Evolutionary conservation across 2,329 filamentous ascomycete species (phyloP).

Genomic region (Plenodomus lindquistii): DNA sequence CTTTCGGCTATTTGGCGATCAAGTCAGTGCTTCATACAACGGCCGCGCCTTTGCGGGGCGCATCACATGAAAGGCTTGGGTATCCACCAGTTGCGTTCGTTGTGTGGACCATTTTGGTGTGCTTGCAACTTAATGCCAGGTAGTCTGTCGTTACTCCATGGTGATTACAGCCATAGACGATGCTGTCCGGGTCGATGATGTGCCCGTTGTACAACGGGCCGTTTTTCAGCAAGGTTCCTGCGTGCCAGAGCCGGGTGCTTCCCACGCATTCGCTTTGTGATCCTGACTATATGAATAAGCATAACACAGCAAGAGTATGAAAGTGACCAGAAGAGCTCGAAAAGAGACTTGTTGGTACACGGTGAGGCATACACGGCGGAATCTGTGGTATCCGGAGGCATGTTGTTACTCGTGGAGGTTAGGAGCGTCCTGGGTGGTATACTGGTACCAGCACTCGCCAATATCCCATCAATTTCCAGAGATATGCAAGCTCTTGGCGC

Average conservation of each 20-base stretch:
- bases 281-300: no score
- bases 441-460: slow-evolving; percentile 25
- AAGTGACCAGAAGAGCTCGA: no score
- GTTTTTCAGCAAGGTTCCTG: not conserved
- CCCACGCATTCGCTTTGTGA: slow-evolving; percentile 1
- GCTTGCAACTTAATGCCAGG: not conserved
- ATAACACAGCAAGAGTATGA: no score
- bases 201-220: not conserved
- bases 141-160: not conserved
- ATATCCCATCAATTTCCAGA: slow-evolving; percentile 26
- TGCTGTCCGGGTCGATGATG: not conserved
- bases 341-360: no score
- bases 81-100: slow-evolving; percentile 8
- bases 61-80: slow-evolving; percentile 35
- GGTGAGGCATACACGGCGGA: no score
- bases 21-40: slow-evolving; percentile 24
- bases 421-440: no score
- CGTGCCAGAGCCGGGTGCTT: no score
- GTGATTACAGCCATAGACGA: not conserved
- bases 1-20: slow-evolving; percentile 44
- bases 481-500: slow-evolving; percentile 20
- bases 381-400: no score
- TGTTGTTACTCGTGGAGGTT: no score
- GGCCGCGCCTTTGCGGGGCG: slow-evolving; percentile 22
- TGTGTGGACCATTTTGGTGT: slow-evolving; percentile 8